A percentile compares a stretch with the other conserved stretches of the same genome.
Conservation (phyloP, 169 alveolate species). For the Eimeria sp. region DNA sequence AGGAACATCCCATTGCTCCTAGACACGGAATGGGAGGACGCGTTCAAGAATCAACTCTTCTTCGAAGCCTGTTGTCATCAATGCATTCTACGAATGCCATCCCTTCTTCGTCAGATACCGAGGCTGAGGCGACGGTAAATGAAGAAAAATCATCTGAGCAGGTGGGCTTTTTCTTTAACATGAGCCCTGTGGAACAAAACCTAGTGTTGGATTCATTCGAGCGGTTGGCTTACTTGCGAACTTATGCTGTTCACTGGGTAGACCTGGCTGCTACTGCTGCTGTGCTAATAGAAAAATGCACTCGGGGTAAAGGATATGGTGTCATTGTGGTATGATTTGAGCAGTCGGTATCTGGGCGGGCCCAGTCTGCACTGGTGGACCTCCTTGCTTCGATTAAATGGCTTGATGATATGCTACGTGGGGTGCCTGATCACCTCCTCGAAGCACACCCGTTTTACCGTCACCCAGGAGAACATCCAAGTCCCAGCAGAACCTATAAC, state of each 20-base stretch:
- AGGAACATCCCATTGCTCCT: not conserved
- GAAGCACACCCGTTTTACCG: conserved; percentile 18
- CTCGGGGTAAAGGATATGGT: not conserved
- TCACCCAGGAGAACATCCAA: not conserved
- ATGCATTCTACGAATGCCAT: too few relatives aligned
- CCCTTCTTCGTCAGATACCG: not conserved
- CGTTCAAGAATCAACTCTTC: too few relatives aligned
- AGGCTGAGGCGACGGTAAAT: not conserved
- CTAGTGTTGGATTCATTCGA: not conserved
- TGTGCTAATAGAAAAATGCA: not conserved
- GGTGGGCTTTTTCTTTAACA: not conserved
- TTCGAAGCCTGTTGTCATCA: too few relatives aligned
- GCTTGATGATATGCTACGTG: not conserved
- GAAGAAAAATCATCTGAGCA: not conserved
- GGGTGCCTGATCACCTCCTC: not conserved
- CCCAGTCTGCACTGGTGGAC: not conserved
- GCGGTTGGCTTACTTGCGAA: not conserved
- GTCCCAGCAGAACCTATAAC: not conserved
- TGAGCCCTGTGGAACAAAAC: not conserved
- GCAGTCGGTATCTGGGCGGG: not conserved
- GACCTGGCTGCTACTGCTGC: not conserved
- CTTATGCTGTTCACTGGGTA: too few relatives aligned
- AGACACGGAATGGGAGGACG: not conserved
- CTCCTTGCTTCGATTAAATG: not conserved
- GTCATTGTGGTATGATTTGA: not conserved